Evolutionary conservation across 1,139 yeast species (phyloP).

Genomic region (Suhomyces bribrorum): DNA sequence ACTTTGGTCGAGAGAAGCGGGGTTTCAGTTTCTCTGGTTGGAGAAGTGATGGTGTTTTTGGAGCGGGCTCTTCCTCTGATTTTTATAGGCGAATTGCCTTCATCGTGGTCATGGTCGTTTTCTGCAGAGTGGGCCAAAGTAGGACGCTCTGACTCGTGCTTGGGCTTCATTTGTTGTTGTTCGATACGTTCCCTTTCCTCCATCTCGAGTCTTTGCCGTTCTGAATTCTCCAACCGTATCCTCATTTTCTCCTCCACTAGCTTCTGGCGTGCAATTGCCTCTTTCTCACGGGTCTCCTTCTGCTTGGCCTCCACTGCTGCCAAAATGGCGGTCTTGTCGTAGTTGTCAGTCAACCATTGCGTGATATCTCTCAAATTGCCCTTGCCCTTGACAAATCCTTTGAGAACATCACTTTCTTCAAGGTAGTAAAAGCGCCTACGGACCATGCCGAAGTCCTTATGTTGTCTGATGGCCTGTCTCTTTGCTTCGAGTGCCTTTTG

Average conservation of each 20-base stretch:
- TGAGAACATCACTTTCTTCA: constrained; percentile 53
- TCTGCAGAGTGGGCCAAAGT: neutral
- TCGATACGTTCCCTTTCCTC: constrained; percentile 16
- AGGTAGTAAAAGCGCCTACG: constrained; percentile 49
- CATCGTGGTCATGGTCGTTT: constrained; percentile 18
- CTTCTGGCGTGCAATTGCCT: constrained; percentile 13
- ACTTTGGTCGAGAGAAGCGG: constrained; percentile 53
- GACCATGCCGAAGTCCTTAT: constrained; percentile 50
- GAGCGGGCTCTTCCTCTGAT: constrained; percentile 34
- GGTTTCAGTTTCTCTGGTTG: constrained; percentile 7
- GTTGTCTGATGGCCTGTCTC: constrained; percentile 43
- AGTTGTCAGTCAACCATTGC: constrained; percentile 46
- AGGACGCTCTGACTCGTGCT: constrained; percentile 1
- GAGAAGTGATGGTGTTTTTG: constrained; percentile 17
- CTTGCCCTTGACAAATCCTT: constrained; percentile 61
- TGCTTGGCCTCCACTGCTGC: constrained; percentile 25
- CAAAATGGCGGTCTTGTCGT: constrained; percentile 32
- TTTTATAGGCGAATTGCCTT: constrained; percentile 38
- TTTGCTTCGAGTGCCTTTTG: constrained; percentile 36
- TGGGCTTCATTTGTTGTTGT: constrained; percentile 11
- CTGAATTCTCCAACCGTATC: constrained; percentile 18
- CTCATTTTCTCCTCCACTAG: constrained; percentile 20
- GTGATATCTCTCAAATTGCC: constrained; percentile 59
- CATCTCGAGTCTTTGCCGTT: constrained; percentile 14
- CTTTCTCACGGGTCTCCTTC: constrained; percentile 11